These are phyloP conservation scores for Cymodocea nodosa DNA, from an alignment of 116 monocot species.

Conservation along the genomic window DNA sequence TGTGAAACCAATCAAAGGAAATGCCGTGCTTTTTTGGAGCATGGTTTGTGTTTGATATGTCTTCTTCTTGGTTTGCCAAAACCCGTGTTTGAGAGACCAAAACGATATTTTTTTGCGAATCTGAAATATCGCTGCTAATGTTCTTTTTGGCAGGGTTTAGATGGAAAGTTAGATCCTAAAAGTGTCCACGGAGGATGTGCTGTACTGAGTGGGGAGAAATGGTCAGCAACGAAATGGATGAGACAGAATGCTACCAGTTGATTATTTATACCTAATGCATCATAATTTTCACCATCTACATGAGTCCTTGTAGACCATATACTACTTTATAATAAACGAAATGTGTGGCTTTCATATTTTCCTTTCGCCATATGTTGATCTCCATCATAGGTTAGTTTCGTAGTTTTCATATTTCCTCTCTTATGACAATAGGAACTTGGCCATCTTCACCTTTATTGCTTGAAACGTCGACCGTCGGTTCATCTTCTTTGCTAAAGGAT, in stretches of 20 bases:
- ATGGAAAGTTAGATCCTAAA: constrained; percentile 58
- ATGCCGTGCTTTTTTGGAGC: constrained; percentile 92
- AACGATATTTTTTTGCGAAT: neutral
- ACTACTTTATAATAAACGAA: no score
- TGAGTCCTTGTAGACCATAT: no score
- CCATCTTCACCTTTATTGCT: no score
- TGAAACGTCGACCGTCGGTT: no score
- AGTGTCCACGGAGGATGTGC: constrained; percentile 81
- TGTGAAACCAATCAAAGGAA: constrained; percentile 71
- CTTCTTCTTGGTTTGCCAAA: neutral
- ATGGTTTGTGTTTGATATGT: constrained; percentile 36
- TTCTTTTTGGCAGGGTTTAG: constrained; percentile 36
- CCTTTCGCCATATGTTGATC: no score
- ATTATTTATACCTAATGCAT: no score
- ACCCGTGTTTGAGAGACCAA: neutral
- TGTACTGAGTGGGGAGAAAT: constrained; percentile 81
- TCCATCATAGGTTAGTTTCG: no score
- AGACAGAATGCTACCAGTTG: constrained; percentile 32
- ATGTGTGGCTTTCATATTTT: no score
- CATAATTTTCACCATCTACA: no score
- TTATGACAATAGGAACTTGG: no score
- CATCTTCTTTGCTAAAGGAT: no score
- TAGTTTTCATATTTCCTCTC: no score
- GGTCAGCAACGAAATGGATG: constrained; percentile 99
- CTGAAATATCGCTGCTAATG: neutral